A percentile compares a stretch with the other conserved stretches of the same genome.
phyloP scores from a whole-genome alignment of 768 basidiomycete genomes.

The Trichaptum fuscoviolaceum region DNA sequence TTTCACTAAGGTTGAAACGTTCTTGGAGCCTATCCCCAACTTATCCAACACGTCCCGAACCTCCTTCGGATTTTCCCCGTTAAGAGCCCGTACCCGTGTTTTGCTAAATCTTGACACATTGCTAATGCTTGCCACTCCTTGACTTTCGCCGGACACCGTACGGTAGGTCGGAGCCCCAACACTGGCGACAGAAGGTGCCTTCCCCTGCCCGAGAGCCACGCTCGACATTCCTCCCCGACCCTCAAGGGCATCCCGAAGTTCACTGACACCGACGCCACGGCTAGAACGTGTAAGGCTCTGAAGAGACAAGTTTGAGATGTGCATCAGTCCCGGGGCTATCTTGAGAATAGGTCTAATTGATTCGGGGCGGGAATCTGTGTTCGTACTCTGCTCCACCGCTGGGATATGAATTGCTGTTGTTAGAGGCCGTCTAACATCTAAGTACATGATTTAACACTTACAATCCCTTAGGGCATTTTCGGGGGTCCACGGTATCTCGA shows the following conservation, averaged over 20 bases:
- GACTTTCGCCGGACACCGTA: conserved; percentile 9
- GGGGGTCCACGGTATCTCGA: conserved; percentile 65
- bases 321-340: conserved; percentile 83
- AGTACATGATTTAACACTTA: conserved; percentile 32
- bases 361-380: conserved; percentile 32
- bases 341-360: conserved; percentile 70
- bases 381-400: conserved; percentile 34
- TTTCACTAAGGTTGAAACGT: conserved; percentile 57
- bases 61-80: conserved; percentile 47
- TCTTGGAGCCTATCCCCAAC: conserved; percentile 74
- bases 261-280: conserved; percentile 79
- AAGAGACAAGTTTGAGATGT: conserved; percentile 84
- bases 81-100: conserved; percentile 1
- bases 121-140: conserved; percentile 3
- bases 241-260: conserved; percentile 84
- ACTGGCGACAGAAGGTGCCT: conserved; percentile 73
- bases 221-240: conserved; percentile 82
- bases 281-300: conserved; percentile 78
- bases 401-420: conserved; percentile 9
- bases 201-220: conserved; percentile 45
- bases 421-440: neutral
- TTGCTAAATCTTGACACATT: neutral
- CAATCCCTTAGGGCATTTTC: conserved; percentile 72
- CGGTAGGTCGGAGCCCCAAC: conserved; percentile 48
- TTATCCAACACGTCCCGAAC: conserved; percentile 78